Evolutionary conservation across 176 grass and related monocot species (phyloP), one percentile per base, ranked within the genome.

Genomic region (Aegilops bicornis): DNA sequence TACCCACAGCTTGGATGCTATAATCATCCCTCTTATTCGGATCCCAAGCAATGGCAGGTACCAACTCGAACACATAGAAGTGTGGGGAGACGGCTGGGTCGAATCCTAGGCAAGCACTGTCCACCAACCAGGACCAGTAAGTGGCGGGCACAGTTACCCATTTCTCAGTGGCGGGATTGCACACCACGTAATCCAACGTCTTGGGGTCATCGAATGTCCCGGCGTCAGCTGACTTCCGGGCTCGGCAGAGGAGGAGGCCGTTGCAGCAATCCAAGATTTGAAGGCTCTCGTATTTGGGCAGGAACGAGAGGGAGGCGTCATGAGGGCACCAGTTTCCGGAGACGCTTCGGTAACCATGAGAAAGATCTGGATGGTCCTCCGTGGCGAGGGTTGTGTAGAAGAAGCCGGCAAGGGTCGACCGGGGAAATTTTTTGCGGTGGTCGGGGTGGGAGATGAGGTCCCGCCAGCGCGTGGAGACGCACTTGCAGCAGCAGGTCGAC

Each of bases 21-120:
- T 1, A 13, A 23, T 3, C 0, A 7, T 14, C 7, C 10, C 4
- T 29, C 8, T 36, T 37, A 22, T 2, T 0, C 14, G 0, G 0
- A 15, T 0, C 4, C 29, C 13, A 32, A 30, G 14, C 8, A 17
- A 69, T 0, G 1, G 2, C 11, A 1, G 37, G 37, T 73, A 13
- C n/a, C 6, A 43, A 73, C 69, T 73, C 37, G 2, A 73, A 25
- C 22, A 73, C 37, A 24, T 73, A 5, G 69, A 73, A 73, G 13
- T 73, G 69, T 1, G 69, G 25, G 69, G 69, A 43, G 22, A 43
- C 22, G 22, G 9, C 37, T 2, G 22, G 69, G 22, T 73, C 37
- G 6, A 73, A 73, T 23, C 37, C 69, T 0, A 73, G 37, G 22
- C 37, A 8, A 73, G 22, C 22, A 2, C 2, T 1, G 20, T 0